Percentiles rank a stretch among this genome's conserved stretches.
Evolutionary conservation across 768 basidiomycete species (phyloP).

Genomic region (Calocybe gangraenosa): DNA sequence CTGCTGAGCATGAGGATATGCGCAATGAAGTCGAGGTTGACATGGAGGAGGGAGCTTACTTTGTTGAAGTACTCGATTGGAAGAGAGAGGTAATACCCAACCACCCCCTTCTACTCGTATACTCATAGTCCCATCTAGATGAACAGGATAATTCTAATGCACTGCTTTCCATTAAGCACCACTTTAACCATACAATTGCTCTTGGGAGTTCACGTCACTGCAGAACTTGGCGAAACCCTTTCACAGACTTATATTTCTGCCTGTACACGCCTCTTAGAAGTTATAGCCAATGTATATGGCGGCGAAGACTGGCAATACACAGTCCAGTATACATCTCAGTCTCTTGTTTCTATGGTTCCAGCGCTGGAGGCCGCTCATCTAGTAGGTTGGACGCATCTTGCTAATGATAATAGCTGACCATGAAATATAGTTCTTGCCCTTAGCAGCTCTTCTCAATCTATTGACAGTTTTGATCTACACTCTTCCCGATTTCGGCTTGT

Average conservation of each 20-base stretch:
- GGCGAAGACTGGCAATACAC: slow-evolving; percentile 29
- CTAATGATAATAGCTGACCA: slow-evolving; percentile 10
- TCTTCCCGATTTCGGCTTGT: slow-evolving; percentile 42
- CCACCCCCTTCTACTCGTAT: not conserved
- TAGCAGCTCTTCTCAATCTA: slow-evolving; percentile 52
- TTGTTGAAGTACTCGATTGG: slow-evolving; percentile 44
- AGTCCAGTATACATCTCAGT: slow-evolving; percentile 26
- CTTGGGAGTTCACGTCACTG: slow-evolving; percentile 30
- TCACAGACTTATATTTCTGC: slow-evolving; percentile 35
- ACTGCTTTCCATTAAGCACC: slow-evolving; percentile 34
- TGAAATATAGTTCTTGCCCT: slow-evolving; percentile 34
- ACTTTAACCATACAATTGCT: slow-evolving; percentile 52
- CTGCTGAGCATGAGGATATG: slow-evolving; percentile 2
- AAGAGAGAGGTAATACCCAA: slow-evolving; percentile 45
- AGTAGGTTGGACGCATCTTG: slow-evolving; percentile 29
- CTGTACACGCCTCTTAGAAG: slow-evolving; percentile 41
- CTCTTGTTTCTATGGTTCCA: slow-evolving; percentile 36
- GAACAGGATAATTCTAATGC: slow-evolving; percentile 56
- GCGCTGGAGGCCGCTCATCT: slow-evolving; percentile 31
- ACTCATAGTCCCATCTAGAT: slow-evolving; percentile 35
- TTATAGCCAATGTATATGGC: slow-evolving; percentile 34
- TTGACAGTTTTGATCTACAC: slow-evolving; percentile 41
- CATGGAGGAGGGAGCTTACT: slow-evolving; percentile 23
- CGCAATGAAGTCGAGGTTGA: slow-evolving; percentile 4
- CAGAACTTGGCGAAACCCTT: slow-evolving; percentile 16